Conservation (phyloP, 306 rosid species). For the Acacia melanoxylon region DNA sequence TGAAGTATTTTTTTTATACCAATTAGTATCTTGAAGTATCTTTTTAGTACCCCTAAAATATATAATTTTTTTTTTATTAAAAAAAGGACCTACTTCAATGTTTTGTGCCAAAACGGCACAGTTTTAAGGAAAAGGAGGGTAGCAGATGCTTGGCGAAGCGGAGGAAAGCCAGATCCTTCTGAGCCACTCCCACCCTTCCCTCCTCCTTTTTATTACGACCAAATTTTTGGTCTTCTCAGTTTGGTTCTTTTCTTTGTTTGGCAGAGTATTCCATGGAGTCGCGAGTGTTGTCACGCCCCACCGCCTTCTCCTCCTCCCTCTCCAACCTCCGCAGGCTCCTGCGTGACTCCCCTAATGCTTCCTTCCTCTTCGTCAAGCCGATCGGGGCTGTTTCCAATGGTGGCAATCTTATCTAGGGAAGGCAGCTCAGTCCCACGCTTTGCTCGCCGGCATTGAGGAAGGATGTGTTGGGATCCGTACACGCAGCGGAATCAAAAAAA, state of each 20-base stretch:
- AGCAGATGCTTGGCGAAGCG: too few relatives aligned
- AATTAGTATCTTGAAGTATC: too few relatives aligned
- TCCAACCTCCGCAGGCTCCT: conserved; percentile 50
- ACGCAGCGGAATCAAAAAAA: too few relatives aligned
- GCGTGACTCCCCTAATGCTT: conserved; percentile 35
- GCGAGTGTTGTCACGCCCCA: conserved; percentile 87
- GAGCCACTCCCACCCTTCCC: not conserved
- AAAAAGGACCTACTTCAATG: too few relatives aligned
- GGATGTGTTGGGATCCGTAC: too few relatives aligned
- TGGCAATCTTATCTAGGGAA: conserved; percentile 81
- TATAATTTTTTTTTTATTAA: too few relatives aligned
- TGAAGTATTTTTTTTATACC: too few relatives aligned
- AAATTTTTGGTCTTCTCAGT: not conserved
- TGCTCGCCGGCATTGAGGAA: conserved; percentile 49
- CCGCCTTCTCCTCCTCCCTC: conserved; percentile 40
- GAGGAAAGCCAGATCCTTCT: too few relatives aligned
- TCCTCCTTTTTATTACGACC: not conserved
- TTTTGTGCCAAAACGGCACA: too few relatives aligned
- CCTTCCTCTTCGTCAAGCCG: conserved; percentile 43
- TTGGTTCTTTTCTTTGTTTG: conserved; percentile 8
- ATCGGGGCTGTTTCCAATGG: conserved; percentile 70
- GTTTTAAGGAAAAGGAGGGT: too few relatives aligned
- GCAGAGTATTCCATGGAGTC: conserved; percentile 61
- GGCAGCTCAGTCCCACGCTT: conserved; percentile 85
- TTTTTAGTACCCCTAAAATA: too few relatives aligned